Conservation (phyloP, 805 yeast genomes). For the Cyberlindnera euphorbiiphila region DNA sequence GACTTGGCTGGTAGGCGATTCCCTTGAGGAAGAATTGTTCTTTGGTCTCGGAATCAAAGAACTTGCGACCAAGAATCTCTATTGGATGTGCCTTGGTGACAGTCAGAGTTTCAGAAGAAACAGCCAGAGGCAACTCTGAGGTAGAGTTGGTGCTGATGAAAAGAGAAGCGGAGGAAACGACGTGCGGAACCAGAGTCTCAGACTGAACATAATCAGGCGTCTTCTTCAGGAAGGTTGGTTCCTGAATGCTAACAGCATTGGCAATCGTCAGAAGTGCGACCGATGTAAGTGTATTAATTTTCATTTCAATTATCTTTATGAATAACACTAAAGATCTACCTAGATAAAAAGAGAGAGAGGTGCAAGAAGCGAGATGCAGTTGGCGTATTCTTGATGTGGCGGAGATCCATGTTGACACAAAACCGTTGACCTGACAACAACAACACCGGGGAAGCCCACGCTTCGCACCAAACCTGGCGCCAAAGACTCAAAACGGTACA, state of each 20-base stretch:
- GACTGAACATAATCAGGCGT: constrained; percentile 1
- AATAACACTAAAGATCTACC: too few relatives aligned
- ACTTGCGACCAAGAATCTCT: constrained; percentile 67
- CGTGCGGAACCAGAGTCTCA: constrained; percentile 2
- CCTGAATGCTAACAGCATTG: constrained; percentile 4
- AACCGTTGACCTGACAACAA: too few relatives aligned
- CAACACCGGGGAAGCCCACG: too few relatives aligned
- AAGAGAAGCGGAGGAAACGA: not conserved
- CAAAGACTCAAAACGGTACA: too few relatives aligned
- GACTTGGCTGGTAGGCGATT: constrained; percentile 77
- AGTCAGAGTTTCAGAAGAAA: not conserved
- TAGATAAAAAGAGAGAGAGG: too few relatives aligned
- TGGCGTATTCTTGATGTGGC: too few relatives aligned
- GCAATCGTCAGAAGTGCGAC: not conserved
- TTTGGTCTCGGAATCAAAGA: constrained; percentile 67
- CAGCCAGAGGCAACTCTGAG: not conserved
- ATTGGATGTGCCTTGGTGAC: constrained; percentile 32
- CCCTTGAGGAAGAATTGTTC: constrained; percentile 86
- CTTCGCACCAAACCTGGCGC: too few relatives aligned
- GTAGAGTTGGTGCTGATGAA: not conserved
- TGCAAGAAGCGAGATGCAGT: too few relatives aligned
- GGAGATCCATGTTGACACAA: too few relatives aligned
- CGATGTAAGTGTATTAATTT: not conserved
- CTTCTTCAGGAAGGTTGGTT: constrained; percentile 7
- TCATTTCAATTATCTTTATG: constrained; percentile 1